Evolutionary conservation across 2,329 filamentous ascomycete genomes (phyloP), one percentile per base, ranked within the genome.

Genomic region (Torrubiella hemipterigena): DNA sequence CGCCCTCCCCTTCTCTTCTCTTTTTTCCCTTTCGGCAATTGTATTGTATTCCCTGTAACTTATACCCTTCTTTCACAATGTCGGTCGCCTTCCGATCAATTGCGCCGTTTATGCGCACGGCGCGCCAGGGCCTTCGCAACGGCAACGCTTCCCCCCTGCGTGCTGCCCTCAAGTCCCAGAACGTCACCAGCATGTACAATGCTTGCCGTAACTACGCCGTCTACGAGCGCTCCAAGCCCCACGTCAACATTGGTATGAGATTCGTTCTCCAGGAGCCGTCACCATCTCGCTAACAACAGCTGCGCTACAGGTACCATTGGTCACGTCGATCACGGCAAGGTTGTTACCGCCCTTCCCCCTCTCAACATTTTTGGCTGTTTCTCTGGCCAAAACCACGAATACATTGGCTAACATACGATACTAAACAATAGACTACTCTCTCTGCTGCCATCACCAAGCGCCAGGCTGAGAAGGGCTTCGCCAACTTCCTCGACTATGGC

Each of bases 311-410:
- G 81, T 59, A 98, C 91, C 48, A 98, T 98, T 65, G 91, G 91
- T 49, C 91, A 98, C 70, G 91, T 98, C 64, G 91, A 98, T 75
- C 89, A 98, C 67, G 89, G 89, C 69, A 98, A 98, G 82, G 87
- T 93, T 65, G 11, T 14, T 24, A 24, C 22, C 12, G 12, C 22
- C 14, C 22, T 5, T 43, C 54, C 36, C 18, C 38, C 28, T 25
- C 18, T 22, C 17, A 25, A 10, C 13, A 20, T 13, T 29, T 25
- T 27, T 32, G 19, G 27, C 18, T 13, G 14, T 12, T 27, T 9
- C 17, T 15, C n/a, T 33, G 16, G 30, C 27, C 27, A 20, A 35
- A 12, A 14, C 10, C 11, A 8, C 20, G 13, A 20, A 23, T 15
- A 24, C 29, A 16, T 16, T 10, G 12, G 17, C 14, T 10, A 28